Conservation (phyloP, 2,329 filamentous ascomycete species). For the Massarina eburnea region DNA sequence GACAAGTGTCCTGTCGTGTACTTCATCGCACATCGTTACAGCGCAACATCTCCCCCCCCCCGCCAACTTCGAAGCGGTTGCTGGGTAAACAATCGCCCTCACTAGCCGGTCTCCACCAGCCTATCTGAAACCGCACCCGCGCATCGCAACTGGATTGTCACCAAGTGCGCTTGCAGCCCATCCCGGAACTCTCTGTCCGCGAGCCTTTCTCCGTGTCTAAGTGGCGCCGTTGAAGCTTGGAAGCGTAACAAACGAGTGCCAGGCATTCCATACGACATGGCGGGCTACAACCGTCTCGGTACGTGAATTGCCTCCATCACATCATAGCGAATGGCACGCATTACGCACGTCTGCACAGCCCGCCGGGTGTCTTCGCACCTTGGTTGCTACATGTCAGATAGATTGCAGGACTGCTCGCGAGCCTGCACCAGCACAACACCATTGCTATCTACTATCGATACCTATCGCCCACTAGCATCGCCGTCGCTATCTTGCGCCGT, state of each 20-base stretch:
- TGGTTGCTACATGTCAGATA: conserved; percentile 8
- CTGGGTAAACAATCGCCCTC: conserved; percentile 30
- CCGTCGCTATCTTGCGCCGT: neutral
- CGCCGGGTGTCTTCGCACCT: neutral
- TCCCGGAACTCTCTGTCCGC: conserved; percentile 10
- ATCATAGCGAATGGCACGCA: conserved; percentile 2
- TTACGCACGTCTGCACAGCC: conserved; percentile 12
- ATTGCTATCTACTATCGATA: conserved; percentile 12
- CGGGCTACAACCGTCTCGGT: conserved; percentile 42
- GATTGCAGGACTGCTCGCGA: no score
- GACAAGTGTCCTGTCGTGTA: neutral
- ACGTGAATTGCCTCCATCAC: conserved; percentile 17
- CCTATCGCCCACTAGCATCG: neutral
- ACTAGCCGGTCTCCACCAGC: conserved; percentile 27
- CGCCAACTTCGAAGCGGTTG: conserved; percentile 23
- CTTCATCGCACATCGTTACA: conserved; percentile 6
- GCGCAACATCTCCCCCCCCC: conserved; percentile 7
- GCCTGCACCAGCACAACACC: conserved; percentile 1
- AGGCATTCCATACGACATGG: conserved; percentile 24
- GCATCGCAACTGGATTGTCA: conserved; percentile 19
- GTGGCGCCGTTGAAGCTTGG: conserved; percentile 14
- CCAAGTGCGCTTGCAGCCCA: conserved; percentile 18
- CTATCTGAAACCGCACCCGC: conserved; percentile 29
- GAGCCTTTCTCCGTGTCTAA: conserved; percentile 15
- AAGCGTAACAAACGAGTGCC: no score